phyloP scores from a whole-genome alignment of 768 basidiomycete genomes.

The Auricularia heimuer region DNA sequence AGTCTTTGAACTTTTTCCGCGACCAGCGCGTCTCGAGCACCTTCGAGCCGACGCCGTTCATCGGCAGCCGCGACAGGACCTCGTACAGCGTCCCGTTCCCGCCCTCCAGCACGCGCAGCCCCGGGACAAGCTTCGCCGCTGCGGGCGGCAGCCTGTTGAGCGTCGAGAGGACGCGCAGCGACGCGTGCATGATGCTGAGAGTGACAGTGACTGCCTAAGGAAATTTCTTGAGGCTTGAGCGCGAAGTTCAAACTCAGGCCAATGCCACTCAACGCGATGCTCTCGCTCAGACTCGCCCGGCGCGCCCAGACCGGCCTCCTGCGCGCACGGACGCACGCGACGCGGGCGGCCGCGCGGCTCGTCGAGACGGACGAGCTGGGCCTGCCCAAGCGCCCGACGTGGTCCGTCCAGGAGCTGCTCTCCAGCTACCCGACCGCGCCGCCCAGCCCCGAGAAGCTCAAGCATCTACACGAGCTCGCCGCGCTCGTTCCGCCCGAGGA shows the following conservation, averaged over 20 bases:
- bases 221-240: too few relatives aligned
- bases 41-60: conserved; percentile 54
- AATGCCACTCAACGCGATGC: background rate
- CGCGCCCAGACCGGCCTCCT: background rate
- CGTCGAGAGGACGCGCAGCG: background rate
- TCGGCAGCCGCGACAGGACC: conserved; percentile 58
- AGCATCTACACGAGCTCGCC: conserved; percentile 59
- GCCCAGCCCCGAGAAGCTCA: conserved; percentile 46
- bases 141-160: background rate
- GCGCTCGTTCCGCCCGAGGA: conserved; percentile 59
- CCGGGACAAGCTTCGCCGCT: conserved; percentile 4
- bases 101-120: conserved; percentile 2
- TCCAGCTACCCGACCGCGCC: conserved; percentile 67
- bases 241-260: background rate
- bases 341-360: background rate
- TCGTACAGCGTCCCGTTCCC: conserved; percentile 60
- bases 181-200: background rate
- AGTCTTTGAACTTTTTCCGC: conserved; percentile 51
- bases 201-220: too few relatives aligned
- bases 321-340: background rate
- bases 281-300: background rate
- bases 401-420: conserved; percentile 71
- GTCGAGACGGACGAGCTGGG: conserved; percentile 44
- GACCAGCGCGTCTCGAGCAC: conserved; percentile 71
- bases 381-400: conserved; percentile 58